Base-by-base conservation (phyloP, 169 alveolate genomes). In the Plasmodium cynomolgi region DNA sequence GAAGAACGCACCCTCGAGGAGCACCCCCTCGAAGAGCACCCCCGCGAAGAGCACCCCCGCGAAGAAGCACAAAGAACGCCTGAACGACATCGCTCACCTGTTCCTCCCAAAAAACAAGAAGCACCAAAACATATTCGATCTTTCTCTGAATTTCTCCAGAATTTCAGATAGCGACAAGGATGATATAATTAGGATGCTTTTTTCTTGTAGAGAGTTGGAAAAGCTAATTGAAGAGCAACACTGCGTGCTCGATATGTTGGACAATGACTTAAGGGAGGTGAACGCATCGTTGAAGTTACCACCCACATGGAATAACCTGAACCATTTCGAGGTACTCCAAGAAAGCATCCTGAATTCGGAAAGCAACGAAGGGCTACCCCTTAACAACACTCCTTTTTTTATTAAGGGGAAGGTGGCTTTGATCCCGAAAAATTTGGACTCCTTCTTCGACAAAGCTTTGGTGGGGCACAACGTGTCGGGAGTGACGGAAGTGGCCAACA, bases 151-250 rank as follows among this genome's bases (percentile, higher is more conserved):
- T 23, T 47, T 85, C 58, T 85, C 84, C 15, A 50, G 47, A 29
- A 39, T 85, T 3, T 47, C 84, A 15, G 79, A 85, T 7, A 71
- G 79, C 15, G 98, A 97, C 37, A 96, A 97, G 82, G 91, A 94
- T 82, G 97, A 97, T 74, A 81, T 97, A 56, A 95, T 97, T 17
- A 94, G 92, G 62, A 90, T 97, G 95, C 96, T 97, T 72, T 84
- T 97, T 17, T 96, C 97, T 1, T 97, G 98, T 77, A 92, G 98
- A 71, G 95, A 96, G 50, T 95, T 97, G 72, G 98, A 97, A 75
- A 96, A 96, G 83, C 84, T 96, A 44, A 97, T 97, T 50, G 98
- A 97, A 83, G 98, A 97, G 74, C 98, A 97, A 74, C 98, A 96
- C 84, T 79, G 93, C 31, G 97, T 96, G n/a, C 74, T 97, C 82